Percentiles rank a stretch among this genome's conserved stretches.
Evolutionary conservation across 2,329 filamentous ascomycete genomes (phyloP).

Genomic region (Hortaea sp.): DNA sequence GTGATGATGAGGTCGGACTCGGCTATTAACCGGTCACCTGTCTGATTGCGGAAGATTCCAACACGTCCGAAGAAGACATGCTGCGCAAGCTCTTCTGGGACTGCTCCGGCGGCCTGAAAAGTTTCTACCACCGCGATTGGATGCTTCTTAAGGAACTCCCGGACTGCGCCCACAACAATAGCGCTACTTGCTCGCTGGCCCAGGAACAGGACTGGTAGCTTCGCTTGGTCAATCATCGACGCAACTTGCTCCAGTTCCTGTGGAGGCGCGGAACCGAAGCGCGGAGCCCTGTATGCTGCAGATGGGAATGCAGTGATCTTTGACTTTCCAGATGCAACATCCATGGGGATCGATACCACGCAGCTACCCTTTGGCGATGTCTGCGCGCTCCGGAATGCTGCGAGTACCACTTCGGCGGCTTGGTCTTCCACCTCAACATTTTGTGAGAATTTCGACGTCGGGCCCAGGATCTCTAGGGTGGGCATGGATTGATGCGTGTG

Average conservation of each 20-base stretch:
- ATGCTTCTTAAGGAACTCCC: conserved; percentile 31
- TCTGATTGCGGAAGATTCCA: conserved; percentile 41
- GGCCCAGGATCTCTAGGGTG: conserved; percentile 34
- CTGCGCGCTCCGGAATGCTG: conserved; percentile 34
- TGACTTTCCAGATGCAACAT: conserved; percentile 32
- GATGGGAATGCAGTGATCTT: conserved; percentile 31
- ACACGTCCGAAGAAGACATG: conserved; percentile 39
- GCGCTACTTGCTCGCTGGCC: conserved; percentile 34
- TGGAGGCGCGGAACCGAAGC: conserved; percentile 30
- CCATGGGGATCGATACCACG: conserved; percentile 36
- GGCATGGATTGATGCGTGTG: conserved; percentile 40
- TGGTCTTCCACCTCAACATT: conserved; percentile 39
- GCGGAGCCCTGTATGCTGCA: conserved; percentile 31
- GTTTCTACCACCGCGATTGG: conserved; percentile 41
- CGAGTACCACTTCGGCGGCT: conserved; percentile 38
- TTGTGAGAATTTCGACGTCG: conserved; percentile 35
- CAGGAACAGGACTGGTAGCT: conserved; percentile 36
- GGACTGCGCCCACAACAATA: conserved; percentile 33
- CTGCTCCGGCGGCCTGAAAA: conserved; percentile 40
- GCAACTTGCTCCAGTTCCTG: conserved; percentile 26
- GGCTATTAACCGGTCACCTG: conserved; percentile 35
- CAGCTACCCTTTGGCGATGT: conserved; percentile 34
- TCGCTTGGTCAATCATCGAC: conserved; percentile 22
- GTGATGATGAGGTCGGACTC: conserved; percentile 37
- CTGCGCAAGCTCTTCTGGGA: conserved; percentile 32